phyloP scores from a whole-genome alignment of 768 basidiomycete species.

The Trametopsis cervina region DNA sequence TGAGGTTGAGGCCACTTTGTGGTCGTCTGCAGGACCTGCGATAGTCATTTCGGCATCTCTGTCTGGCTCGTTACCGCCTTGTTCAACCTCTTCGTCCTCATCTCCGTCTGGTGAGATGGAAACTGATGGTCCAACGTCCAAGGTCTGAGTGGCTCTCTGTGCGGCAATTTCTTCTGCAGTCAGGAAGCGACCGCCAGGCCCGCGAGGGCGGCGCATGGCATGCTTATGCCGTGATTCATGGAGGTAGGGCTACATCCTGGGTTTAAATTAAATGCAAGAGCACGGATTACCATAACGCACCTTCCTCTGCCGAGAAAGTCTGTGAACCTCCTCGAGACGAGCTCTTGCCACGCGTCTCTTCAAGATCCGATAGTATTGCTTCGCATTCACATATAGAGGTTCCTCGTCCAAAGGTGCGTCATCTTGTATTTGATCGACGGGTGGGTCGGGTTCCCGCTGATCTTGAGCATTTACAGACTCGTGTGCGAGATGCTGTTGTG shows the following conservation, averaged over 20 bases:
- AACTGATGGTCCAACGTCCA: constrained; percentile 28
- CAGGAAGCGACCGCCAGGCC: constrained; percentile 95
- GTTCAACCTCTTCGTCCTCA: constrained; percentile 34
- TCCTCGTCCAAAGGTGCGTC: constrained; percentile 75
- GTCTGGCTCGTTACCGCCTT: constrained; percentile 17
- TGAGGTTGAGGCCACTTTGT: neutral
- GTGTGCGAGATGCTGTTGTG: constrained; percentile 16
- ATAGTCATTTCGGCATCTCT: constrained; percentile 17
- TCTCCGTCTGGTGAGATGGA: constrained; percentile 29
- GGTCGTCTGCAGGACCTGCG: constrained; percentile 16
- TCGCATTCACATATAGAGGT: constrained; percentile 98
- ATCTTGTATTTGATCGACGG: constrained; percentile 28
- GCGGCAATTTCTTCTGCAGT: constrained; percentile 94
- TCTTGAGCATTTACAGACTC: constrained; percentile 18
- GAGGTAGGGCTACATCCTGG: constrained; percentile 74
- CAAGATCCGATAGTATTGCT: constrained; percentile 98
- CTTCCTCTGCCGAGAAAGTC: constrained; percentile 90
- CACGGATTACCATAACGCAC: constrained; percentile 31
- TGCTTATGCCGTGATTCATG: constrained; percentile 98
- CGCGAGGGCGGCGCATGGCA: constrained; percentile 94
- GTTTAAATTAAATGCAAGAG: too few relatives aligned
- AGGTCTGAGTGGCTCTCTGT: constrained; percentile 44
- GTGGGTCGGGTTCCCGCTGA: constrained; percentile 15
- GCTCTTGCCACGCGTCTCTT: constrained; percentile 90
- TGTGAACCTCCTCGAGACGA: constrained; percentile 88